A percentile compares a stretch with the other conserved stretches of the same genome.
Conservation (phyloP, 2,329 filamentous ascomycete genomes). For the Clarireedia paspali region DNA sequence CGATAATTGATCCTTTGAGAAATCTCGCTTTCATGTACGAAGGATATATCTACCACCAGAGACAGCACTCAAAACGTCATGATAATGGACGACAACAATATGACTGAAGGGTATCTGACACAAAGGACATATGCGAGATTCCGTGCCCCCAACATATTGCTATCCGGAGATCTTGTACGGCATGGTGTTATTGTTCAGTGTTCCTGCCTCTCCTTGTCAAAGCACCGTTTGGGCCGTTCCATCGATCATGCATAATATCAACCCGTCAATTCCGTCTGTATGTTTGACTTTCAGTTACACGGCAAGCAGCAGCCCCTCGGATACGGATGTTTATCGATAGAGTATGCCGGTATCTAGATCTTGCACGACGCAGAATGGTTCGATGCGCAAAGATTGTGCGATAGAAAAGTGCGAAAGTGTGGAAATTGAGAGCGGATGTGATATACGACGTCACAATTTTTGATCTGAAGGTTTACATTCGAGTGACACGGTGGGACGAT, state of each 20-base stretch:
- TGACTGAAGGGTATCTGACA: slow-evolving; percentile 1
- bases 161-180: slow-evolving; percentile 1
- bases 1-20: neutral
- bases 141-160: slow-evolving; percentile 1
- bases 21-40: no score
- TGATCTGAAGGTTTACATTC: neutral
- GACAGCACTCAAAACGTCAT: neutral
- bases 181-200: neutral
- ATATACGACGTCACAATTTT: neutral
- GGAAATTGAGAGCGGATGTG: neutral
- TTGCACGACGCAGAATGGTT: no score
- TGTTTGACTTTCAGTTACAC: neutral
- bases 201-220: slow-evolving; percentile 1
- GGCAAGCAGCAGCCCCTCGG: neutral
- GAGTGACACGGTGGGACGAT: slow-evolving; percentile 7
- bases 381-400: neutral
- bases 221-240: neutral
- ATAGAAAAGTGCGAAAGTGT: neutral
- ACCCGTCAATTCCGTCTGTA: neutral
- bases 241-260: neutral
- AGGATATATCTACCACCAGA: neutral
- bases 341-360: no score
- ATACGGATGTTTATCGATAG: neutral
- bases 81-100: neutral
- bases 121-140: slow-evolving; percentile 5